Percentiles rank a stretch among this genome's conserved stretches.
Evolutionary conservation across 1,139 yeast genomes (phyloP).

Genomic region (Yamadazyma spencermartinsiae): DNA sequence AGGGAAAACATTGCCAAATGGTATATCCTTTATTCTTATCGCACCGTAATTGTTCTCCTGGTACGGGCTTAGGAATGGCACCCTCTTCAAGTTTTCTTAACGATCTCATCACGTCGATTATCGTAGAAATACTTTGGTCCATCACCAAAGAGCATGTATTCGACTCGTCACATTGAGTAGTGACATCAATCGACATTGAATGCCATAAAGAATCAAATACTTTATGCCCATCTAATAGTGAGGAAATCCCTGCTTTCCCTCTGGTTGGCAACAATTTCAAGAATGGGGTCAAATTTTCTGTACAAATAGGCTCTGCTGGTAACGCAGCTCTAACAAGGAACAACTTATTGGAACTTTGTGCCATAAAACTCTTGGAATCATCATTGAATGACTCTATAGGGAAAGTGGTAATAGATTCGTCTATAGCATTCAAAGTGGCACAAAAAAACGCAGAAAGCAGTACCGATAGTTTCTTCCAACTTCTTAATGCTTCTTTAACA

Average conservation of each 20-base stretch:
- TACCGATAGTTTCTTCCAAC: slow-evolving; percentile 75
- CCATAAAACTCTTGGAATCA: slow-evolving; percentile 16
- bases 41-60: slow-evolving; percentile 70
- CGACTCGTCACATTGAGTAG: slow-evolving; percentile 50
- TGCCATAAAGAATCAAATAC: slow-evolving; percentile 97
- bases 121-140: slow-evolving; percentile 72
- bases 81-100: slow-evolving; percentile 56
- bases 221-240: slow-evolving; percentile 89
- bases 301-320: slow-evolving; percentile 95
- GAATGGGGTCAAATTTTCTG: slow-evolving; percentile 95
- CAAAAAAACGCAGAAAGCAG: slow-evolving; percentile 90
- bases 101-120: slow-evolving; percentile 70
- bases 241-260: slow-evolving; percentile 87
- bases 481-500: slow-evolving; percentile 52
- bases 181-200: slow-evolving; percentile 82
- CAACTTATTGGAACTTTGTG: slow-evolving; percentile 36
- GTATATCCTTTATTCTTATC: slow-evolving; percentile 60
- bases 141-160: slow-evolving; percentile 52
- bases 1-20: slow-evolving; percentile 76
- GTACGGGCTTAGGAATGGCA: slow-evolving; percentile 80
- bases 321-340: slow-evolving; percentile 79
- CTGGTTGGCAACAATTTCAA: slow-evolving; percentile 87
- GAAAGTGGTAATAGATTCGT: slow-evolving; percentile 71
- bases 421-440: slow-evolving; percentile 90
- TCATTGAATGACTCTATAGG: slow-evolving; percentile 44